Conservation (phyloP, 2,329 filamentous ascomycete genomes). For the Penicillium sp. region DNA sequence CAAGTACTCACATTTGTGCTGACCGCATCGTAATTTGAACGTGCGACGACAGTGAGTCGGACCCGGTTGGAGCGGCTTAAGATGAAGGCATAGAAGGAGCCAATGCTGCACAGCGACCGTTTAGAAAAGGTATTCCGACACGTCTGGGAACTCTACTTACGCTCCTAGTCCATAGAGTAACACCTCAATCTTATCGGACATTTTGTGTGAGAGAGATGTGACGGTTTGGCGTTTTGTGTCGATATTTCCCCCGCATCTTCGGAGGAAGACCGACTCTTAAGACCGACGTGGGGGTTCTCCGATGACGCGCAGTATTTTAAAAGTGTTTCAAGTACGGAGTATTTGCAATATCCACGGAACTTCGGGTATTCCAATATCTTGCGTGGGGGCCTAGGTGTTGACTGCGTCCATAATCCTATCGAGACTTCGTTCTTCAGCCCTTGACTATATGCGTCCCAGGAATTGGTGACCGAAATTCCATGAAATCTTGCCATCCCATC, state of each 20-base stretch:
- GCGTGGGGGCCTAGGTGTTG: too few species aligned
- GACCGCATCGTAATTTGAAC: conserved; percentile 50
- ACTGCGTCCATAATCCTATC: too few species aligned
- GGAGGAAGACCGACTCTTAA: neutral
- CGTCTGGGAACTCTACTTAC: conserved; percentile 40
- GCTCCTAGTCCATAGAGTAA: conserved; percentile 58
- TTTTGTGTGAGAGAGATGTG: conserved; percentile 12
- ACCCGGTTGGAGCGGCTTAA: conserved; percentile 46
- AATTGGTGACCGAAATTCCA: too few species aligned
- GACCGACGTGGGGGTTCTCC: neutral
- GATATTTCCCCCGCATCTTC: neutral
- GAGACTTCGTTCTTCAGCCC: too few species aligned
- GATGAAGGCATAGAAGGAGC: conserved; percentile 61
- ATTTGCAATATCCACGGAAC: too few species aligned
- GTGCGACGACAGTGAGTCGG: conserved; percentile 45
- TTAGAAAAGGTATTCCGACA: neutral
- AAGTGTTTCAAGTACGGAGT: too few species aligned
- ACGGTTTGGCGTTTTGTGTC: neutral
- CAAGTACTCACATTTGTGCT: conserved; percentile 34
- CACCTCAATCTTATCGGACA: conserved; percentile 41
- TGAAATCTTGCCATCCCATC: too few species aligned
- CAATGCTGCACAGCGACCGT: conserved; percentile 45
- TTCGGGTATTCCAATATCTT: too few species aligned
- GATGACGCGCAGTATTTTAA: too few species aligned
- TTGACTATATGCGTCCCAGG: too few species aligned